A percentile compares a stretch with the other conserved stretches of the same genome.
Evolutionary conservation across 2,329 filamentous ascomycete species (phyloP).

Genomic region (Aspergillus brasiliensis): DNA sequence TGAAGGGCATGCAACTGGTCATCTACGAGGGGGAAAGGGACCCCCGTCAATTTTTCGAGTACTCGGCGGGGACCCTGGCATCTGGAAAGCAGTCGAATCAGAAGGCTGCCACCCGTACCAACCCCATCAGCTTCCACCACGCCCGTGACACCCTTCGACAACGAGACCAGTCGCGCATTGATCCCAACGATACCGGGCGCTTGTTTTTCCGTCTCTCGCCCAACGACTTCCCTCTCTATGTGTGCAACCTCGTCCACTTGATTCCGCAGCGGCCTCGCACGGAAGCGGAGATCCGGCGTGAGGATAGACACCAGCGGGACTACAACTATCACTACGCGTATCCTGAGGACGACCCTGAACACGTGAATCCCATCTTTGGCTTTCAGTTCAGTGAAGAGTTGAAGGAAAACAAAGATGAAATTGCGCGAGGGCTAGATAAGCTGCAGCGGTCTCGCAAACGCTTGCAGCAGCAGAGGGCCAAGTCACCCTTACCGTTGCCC

Average conservation of each 20-base stretch:
- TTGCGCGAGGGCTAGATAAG: not conserved
- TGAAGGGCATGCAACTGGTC: conserved; percentile 1
- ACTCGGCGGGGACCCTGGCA: not conserved
- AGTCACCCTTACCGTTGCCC: not conserved
- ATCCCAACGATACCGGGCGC: not conserved
- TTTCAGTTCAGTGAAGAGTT: not conserved
- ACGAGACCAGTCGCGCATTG: not conserved
- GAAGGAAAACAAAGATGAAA: not conserved
- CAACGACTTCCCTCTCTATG: conserved; percentile 1
- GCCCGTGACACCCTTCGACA: not conserved
- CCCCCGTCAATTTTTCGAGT: not conserved
- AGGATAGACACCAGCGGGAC: not conserved
- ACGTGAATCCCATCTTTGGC: not conserved
- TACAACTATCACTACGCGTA: conserved; percentile 1
- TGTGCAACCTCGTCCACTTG: conserved; percentile 1
- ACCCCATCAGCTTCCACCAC: conserved; percentile 2
- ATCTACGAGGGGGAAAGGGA: not conserved
- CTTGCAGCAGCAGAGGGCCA: not conserved
- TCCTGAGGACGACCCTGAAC: not conserved
- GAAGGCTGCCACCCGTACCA: not conserved
- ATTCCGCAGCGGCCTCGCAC: not conserved
- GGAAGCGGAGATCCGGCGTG: conserved; percentile 2
- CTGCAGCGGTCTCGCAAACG: not conserved
- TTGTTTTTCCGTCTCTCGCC: conserved; percentile 4
- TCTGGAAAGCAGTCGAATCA: not conserved